A percentile compares a stretch with the other conserved stretches of the same genome.
Evolutionary conservation across 2,329 filamentous ascomycete genomes (phyloP).

Genomic region (Dichotomopilus funicola): DNA sequence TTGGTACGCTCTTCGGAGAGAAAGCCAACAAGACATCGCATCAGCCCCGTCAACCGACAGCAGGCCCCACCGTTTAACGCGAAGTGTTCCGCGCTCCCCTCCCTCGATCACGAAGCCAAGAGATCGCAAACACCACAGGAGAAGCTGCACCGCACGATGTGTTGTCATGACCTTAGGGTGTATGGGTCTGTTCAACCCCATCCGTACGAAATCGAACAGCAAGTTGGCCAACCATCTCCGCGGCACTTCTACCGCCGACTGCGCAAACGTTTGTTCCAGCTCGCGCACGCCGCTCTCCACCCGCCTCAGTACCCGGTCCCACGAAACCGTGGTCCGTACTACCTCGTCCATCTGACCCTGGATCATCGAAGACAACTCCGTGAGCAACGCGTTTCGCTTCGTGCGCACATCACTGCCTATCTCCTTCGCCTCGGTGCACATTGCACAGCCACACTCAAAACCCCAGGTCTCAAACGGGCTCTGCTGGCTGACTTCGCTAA

Average conservation of each 20-base stretch:
- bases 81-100: neutral
- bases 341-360: no score
- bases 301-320: neutral
- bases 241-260: slow-evolving; percentile 1
- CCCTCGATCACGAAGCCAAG: slow-evolving; percentile 24
- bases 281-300: slow-evolving; percentile 14
- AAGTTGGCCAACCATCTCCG: slow-evolving; percentile 14
- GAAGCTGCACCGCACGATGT: slow-evolving; percentile 12
- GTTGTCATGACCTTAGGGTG: slow-evolving; percentile 18
- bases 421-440: slow-evolving; percentile 30
- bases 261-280: slow-evolving; percentile 23
- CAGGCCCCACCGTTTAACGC: slow-evolving; percentile 12
- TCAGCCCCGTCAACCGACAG: neutral
- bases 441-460: slow-evolving; percentile 34
- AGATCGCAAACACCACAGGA: slow-evolving; percentile 23
- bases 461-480: slow-evolving; percentile 28
- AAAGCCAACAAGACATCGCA: slow-evolving; percentile 9
- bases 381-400: neutral
- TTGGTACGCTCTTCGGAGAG: slow-evolving; percentile 1
- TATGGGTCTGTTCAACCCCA: neutral
- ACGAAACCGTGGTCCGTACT: neutral
- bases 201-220: no score
- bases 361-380: neutral
- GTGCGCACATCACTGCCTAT: slow-evolving; percentile 15
- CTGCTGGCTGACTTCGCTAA: slow-evolving; percentile 22